Evolutionary conservation across 495 filamentous ascomycete species (phyloP).

Genomic region (Aspergillus coremiiformis): DNA sequence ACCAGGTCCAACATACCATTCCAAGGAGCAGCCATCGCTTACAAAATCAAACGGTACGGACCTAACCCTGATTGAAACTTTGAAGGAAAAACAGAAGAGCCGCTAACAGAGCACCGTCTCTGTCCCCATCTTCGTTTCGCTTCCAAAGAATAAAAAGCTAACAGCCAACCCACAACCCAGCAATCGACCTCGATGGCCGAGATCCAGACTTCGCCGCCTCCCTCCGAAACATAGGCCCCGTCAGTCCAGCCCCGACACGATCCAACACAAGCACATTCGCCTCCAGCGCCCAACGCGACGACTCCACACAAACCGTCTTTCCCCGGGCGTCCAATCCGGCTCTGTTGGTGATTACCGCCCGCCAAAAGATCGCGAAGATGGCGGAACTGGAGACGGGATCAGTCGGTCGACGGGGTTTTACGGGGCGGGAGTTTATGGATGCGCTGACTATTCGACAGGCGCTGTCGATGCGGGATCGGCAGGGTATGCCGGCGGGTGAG

Average conservation of each 20-base stretch:
- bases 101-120: too few species aligned
- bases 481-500: conserved; percentile 38
- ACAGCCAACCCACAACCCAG: conserved; percentile 24
- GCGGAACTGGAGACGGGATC: conserved; percentile 46
- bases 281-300: conserved; percentile 6
- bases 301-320: conserved; percentile 31
- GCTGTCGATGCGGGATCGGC: conserved; percentile 52
- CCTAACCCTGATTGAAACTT: background rate
- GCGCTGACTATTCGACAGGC: conserved; percentile 52
- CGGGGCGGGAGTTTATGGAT: conserved; percentile 52
- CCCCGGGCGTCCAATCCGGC: conserved; percentile 48
- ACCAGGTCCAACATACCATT: conserved; percentile 34
- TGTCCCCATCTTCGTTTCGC: background rate
- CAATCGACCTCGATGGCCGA: conserved; percentile 59
- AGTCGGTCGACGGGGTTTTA: conserved; percentile 37
- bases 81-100: background rate
- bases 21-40: conserved; percentile 29
- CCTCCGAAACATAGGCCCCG: conserved; percentile 56
- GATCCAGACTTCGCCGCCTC: conserved; percentile 57
- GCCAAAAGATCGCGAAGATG: conserved; percentile 34
- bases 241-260: conserved; percentile 51
- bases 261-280: conserved; percentile 49
- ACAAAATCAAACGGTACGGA: conserved; percentile 31
- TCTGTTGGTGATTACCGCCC: conserved; percentile 40
- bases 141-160: conserved; percentile 3